These are phyloP conservation scores for Clarkia xantiana DNA, from an alignment of 345 rosid species.

Conservation along the genomic window DNA sequence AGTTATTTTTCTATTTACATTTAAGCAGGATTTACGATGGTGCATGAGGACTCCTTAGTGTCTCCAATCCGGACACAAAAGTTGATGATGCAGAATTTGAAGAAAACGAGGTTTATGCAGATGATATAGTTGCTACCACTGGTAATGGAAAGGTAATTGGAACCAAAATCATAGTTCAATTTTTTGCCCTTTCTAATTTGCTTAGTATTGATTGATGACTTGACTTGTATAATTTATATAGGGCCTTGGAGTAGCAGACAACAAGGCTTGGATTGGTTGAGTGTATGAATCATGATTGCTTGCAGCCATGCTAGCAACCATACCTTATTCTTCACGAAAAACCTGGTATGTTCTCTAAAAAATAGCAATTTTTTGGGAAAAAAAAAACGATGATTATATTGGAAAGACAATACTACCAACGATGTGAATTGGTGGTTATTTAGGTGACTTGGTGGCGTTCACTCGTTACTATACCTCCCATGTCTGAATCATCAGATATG, in stretches of 20 bases:
- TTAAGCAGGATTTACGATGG: no score
- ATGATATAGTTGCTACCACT: slow-evolving; percentile 81
- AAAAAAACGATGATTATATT: no score
- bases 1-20: no score
- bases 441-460: slow-evolving; percentile 88
- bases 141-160: slow-evolving; percentile 93
- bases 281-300: slow-evolving; percentile 87
- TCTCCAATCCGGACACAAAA: slow-evolving; percentile 62
- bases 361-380: no score
- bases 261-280: slow-evolving; percentile 87
- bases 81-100: slow-evolving; percentile 91
- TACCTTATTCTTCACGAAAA: slow-evolving; percentile 95
- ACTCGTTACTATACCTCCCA: no score
- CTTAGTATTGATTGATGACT: background rate
- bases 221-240: slow-evolving; percentile 5
- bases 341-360: slow-evolving; percentile 46
- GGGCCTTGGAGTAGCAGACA: slow-evolving; percentile 97
- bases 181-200: background rate
- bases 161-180: background rate
- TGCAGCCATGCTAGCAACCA: no score
- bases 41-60: no score
- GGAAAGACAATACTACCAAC: no score
- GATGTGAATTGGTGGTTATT: background rate
- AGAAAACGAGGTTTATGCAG: slow-evolving; percentile 88
- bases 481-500: no score